Base-by-base conservation (phyloP, 2,329 filamentous ascomycete species). In the Colletotrichum kahawae region DNA sequence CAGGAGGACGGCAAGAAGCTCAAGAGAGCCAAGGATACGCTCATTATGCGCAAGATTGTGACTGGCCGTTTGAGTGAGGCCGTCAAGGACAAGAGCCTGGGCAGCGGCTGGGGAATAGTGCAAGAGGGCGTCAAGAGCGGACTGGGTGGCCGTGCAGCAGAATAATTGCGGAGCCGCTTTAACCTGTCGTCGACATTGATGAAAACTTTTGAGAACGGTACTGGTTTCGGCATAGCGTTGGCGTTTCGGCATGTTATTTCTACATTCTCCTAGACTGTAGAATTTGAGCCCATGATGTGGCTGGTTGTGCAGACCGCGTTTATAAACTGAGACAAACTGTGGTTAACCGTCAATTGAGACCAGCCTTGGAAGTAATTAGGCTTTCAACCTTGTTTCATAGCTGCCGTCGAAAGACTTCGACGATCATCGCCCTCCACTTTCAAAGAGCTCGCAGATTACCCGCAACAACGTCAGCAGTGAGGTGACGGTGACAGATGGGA, bases 1-100 rank as follows among this genome's bases (percentile, higher is more conserved):
- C 85, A 87, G 6, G 93, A 93, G 13, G 91, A 91, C 59, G 94
- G 93, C 4, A 91, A 91, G 79, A 89, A 87, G 56, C 84, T 93
- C 9, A 91, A 90, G 77, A 91, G 90, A 29, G 92, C 93, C 5
- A 93, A 91, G 80, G 95, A 96, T 79, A 94, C 93, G 1, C 87
- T 95, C 2, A 88, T 95, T 78, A 93, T 95, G 88, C 91, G 94
- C 78, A 91, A 89, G 76, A 92, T 97, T 76, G 92, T 93, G 2
- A 92, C 89, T 13, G 93, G 94, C 14, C 91, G 88, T 71, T 87
- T 92, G 70, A 81, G 82, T 3, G 89, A 90, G 24, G 84, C 87
- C 16, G 81, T 88, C 5, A 80, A 84, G 5, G 85, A 89, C 71
- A 85, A 87, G 75, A 82, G 82, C 62, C 78, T 84, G 6, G 85